Evolutionary conservation across 2,329 filamentous ascomycete genomes (phyloP).

Genomic region (Lomentospora prolificans): DNA sequence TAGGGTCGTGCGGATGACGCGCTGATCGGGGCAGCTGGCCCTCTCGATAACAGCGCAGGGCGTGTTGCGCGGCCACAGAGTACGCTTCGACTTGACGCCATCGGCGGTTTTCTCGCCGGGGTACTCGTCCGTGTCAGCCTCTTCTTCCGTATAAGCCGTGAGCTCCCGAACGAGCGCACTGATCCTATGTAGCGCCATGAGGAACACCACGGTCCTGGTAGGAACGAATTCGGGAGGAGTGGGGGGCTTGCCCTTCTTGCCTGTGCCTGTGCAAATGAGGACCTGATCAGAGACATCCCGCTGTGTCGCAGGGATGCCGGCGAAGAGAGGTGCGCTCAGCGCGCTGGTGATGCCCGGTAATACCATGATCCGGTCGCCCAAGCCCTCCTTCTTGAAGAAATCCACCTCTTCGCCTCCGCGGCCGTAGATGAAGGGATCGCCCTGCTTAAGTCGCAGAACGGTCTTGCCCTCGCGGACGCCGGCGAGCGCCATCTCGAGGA

Average conservation of each 20-base stretch:
- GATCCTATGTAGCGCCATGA: conserved; percentile 91
- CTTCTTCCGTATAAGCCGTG: conserved; percentile 31
- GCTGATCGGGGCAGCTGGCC: conserved; percentile 87
- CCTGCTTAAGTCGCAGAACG: conserved; percentile 87
- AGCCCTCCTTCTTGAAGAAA: conserved; percentile 68
- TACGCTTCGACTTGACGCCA: conserved; percentile 17
- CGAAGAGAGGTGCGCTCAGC: conserved; percentile 78
- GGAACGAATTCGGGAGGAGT: conserved; percentile 69
- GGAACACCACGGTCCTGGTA: conserved; percentile 77
- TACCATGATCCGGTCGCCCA: conserved; percentile 54
- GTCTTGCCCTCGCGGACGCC: conserved; percentile 58
- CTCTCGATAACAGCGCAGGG: conserved; percentile 90
- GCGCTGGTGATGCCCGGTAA: conserved; percentile 87
- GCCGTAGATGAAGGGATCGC: conserved; percentile 93
- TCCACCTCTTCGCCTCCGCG: conserved; percentile 86
- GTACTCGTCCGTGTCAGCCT: conserved; percentile 18
- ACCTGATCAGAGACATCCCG: conserved; percentile 86
- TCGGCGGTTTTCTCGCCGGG: conserved; percentile 21
- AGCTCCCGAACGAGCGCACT: conserved; percentile 63
- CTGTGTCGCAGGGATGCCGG: conserved; percentile 79
- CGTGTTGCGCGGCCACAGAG: conserved; percentile 62
- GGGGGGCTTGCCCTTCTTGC: conserved; percentile 75
- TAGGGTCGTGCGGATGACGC: conserved; percentile 82
- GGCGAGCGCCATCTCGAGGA: conserved; percentile 66
- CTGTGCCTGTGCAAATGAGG: conserved; percentile 91